Evolutionary conservation across 176 grass and related monocot species (phyloP), one percentile per base, ranked within the genome.

Genomic region (Avena eriantha): DNA sequence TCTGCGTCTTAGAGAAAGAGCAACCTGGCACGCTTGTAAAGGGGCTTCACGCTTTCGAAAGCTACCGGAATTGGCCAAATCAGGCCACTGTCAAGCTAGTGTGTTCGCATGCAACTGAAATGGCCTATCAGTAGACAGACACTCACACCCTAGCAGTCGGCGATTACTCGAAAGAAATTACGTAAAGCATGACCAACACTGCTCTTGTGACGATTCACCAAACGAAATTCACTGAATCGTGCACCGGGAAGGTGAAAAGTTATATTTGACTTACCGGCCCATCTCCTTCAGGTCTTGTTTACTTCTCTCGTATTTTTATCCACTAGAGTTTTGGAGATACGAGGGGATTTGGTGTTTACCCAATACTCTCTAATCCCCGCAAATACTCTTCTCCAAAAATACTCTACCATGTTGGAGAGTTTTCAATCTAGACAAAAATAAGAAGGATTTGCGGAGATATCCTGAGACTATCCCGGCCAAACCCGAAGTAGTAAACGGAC

Each of bases 21-120:
- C 18, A 87, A 75, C 80, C 59, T 10, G 55, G 84, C 80, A 79
- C 80, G 73, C 84, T 66, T 75, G 84, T 83, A 80, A 87, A 90
- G 75, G 58, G 67, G 0, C 34, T 90, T 74, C 66, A 57, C 84
- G 68, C 67, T 79, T 90, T 87, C 47, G 36, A 74, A 90, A 83
- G 72, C 74, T 49, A 2, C 66, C 66, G 51, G 48, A 80, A 59
- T 13, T 36, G 48, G 35, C 24, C 66, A 18, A 11, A 43, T 57
- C 24, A 12, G 46, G 48, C 35, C 26, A 84, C 56, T 87, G 8
- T 9, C 48, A 55, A 78, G 66, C 55, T 24, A 47, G 67, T 47
- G 31, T 82, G 79, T 82, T 74, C 7, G 82, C 79, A 35, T 82
- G 79, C 58, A 57, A 45, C 57, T 65, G 73, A 73, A 54, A 77